A percentile compares a stretch with the other conserved stretches of the same genome.
These are phyloP conservation scores for Echium plantagineum DNA, from an alignment of 257 asterid genomes.

Conservation along the genomic window DNA sequence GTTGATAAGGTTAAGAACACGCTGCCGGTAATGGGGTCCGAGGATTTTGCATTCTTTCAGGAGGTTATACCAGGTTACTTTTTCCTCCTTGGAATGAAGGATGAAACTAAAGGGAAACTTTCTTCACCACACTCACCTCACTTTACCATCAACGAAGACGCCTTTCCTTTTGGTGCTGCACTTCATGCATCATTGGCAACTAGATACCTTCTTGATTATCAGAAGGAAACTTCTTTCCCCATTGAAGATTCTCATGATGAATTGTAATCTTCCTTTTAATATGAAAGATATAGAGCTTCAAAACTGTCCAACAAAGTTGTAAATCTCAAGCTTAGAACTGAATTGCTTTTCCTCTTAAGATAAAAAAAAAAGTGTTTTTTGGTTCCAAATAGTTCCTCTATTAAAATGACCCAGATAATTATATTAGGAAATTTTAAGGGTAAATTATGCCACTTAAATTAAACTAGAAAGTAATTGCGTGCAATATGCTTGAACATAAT, in stretches of 20 bases:
- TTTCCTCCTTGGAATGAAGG: conserved; percentile 58
- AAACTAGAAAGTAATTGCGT: too few species aligned
- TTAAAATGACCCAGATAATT: too few species aligned
- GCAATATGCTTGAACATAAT: too few species aligned
- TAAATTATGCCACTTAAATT: too few species aligned
- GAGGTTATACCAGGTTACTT: conserved; percentile 75
- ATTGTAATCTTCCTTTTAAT: conserved; percentile 17
- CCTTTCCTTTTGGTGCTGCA: conserved; percentile 80
- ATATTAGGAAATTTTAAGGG: too few species aligned
- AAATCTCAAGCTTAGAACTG: not conserved
- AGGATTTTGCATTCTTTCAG: conserved; percentile 73
- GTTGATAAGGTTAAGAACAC: conserved; percentile 29
- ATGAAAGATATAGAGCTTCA: not conserved
- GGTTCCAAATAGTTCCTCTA: too few species aligned
- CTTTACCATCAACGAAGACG: conserved; percentile 56
- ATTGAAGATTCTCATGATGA: conserved; percentile 38
- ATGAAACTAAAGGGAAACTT: conserved; percentile 27
- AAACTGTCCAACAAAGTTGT: not conserved
- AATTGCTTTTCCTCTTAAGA: too few species aligned
- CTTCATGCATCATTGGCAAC: conserved; percentile 80
- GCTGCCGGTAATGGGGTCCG: conserved; percentile 74
- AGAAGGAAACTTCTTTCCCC: conserved; percentile 10
- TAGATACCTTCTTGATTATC: conserved; percentile 39
- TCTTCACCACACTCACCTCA: conserved; percentile 55
- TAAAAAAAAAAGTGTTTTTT: too few species aligned